Evolutionary conservation across 2,329 filamentous ascomycete genomes (phyloP).

Genomic region (Cladobotryum protrusum): DNA sequence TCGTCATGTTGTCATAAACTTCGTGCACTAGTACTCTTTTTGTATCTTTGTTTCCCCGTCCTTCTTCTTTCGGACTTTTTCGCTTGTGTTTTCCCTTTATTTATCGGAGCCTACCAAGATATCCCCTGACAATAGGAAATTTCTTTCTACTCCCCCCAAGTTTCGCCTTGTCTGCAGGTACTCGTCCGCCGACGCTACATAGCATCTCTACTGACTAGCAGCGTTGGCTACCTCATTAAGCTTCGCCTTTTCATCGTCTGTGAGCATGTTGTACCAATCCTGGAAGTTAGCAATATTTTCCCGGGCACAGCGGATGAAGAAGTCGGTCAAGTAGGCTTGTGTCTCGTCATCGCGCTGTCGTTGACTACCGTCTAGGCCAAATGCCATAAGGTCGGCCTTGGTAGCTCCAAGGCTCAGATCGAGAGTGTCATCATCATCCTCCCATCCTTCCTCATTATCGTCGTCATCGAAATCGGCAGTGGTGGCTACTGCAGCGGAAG

Average conservation of each 20-base stretch:
- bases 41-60: neutral
- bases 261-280: slow-evolving; percentile 50
- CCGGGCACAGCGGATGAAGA: slow-evolving; percentile 60
- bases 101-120: too few species aligned
- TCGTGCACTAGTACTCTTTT: slow-evolving; percentile 3
- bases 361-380: slow-evolving; percentile 51
- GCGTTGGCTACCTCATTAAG: slow-evolving; percentile 45
- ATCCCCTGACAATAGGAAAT: too few species aligned
- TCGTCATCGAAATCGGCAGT: slow-evolving; percentile 53
- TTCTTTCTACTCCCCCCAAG: too few species aligned
- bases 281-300: slow-evolving; percentile 52
- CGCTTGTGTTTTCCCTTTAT: too few species aligned
- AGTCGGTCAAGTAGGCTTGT: slow-evolving; percentile 73
- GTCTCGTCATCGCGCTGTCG: slow-evolving; percentile 85
- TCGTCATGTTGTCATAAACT: slow-evolving; percentile 3
- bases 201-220: slow-evolving; percentile 23
- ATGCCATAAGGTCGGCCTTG: slow-evolving; percentile 76
- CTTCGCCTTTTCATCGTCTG: slow-evolving; percentile 51
- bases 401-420: slow-evolving; percentile 67
- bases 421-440: slow-evolving; percentile 71
- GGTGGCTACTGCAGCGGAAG: slow-evolving; percentile 56
- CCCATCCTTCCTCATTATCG: slow-evolving; percentile 78
- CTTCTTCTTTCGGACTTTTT: neutral
- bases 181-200: neutral
- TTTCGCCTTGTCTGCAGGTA: too few species aligned